Evolutionary conservation across 768 basidiomycete genomes (phyloP).

Genomic region (Lyophyllum atratum): DNA sequence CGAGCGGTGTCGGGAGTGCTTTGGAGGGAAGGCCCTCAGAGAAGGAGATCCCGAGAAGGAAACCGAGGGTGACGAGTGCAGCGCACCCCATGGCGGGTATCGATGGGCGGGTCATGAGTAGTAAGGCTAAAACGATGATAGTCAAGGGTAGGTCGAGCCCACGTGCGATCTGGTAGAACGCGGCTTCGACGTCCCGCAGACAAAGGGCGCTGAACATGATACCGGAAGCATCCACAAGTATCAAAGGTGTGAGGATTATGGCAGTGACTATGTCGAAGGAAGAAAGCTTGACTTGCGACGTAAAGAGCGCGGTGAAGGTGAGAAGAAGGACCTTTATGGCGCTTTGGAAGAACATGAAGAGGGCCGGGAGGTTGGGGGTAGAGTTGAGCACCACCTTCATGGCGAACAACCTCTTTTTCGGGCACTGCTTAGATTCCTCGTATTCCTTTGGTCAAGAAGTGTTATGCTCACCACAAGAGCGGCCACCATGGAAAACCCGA

Average conservation of each 20-base stretch:
- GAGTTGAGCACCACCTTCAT: conserved; percentile 35
- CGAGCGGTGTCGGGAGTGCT: conserved; percentile 48
- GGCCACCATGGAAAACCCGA: conserved; percentile 68
- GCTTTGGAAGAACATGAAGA: conserved; percentile 32
- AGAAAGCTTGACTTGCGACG: conserved; percentile 25
- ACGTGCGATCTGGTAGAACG: conserved; percentile 80
- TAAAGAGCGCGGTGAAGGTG: conserved; percentile 21
- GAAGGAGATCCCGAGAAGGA: conserved; percentile 60
- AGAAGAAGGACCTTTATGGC: conserved; percentile 28
- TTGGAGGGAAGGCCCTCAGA: conserved; percentile 42
- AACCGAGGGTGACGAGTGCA: conserved; percentile 70
- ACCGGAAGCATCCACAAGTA: conserved; percentile 39
- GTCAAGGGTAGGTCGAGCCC: conserved; percentile 82
- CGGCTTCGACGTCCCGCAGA: conserved; percentile 63
- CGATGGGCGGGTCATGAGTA: conserved; percentile 62
- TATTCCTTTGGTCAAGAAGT: too few species aligned
- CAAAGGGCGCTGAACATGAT: conserved; percentile 27
- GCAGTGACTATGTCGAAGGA: conserved; percentile 20
- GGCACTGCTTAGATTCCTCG: not conserved
- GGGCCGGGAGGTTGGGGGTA: conserved; percentile 29
- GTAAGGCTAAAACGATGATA: conserved; percentile 64
- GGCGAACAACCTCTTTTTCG: conserved; percentile 68
- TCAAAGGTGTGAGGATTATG: conserved; percentile 25
- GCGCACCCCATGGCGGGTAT: conserved; percentile 64
- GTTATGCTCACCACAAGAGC: conserved; percentile 60